phyloP scores from a whole-genome alignment of 345 rosid species.

The Populus davidiana region DNA sequence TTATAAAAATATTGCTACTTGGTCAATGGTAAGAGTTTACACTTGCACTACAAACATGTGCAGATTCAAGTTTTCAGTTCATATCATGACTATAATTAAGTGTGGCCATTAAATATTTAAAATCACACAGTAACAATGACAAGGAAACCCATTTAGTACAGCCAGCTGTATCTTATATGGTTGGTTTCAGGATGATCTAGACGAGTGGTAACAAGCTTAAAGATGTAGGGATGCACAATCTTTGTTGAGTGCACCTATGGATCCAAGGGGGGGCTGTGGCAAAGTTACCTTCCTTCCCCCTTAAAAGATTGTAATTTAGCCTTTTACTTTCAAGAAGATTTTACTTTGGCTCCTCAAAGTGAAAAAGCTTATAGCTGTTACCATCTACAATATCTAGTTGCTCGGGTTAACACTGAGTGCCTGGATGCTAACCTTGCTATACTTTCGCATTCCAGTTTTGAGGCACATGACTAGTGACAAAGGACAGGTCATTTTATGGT shows the following conservation, averaged over 20 bases:
- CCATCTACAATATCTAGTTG: neutral
- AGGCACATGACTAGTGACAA: slow-evolving; percentile 3
- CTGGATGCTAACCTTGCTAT: neutral
- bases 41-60: neutral
- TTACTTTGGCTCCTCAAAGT: neutral
- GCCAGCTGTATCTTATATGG: neutral
- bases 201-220: neutral
- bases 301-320: neutral
- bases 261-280: neutral
- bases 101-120: neutral
- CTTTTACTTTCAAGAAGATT: neutral
- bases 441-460: neutral
- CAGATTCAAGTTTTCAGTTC: neutral
- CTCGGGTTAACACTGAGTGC: neutral
- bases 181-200: neutral
- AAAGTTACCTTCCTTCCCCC: neutral
- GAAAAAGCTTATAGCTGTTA: neutral
- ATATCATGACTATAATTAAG: neutral
- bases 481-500: neutral
- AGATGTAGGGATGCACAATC: neutral
- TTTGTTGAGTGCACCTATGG: neutral
- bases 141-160: neutral
- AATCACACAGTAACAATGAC: neutral
- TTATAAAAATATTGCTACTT: neutral
- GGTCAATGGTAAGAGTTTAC: neutral